Percentiles rank a stretch among this genome's conserved stretches.
Evolutionary conservation across 176 grass and related monocot genomes (phyloP).

Genomic region (Saccharum spontaneum): DNA sequence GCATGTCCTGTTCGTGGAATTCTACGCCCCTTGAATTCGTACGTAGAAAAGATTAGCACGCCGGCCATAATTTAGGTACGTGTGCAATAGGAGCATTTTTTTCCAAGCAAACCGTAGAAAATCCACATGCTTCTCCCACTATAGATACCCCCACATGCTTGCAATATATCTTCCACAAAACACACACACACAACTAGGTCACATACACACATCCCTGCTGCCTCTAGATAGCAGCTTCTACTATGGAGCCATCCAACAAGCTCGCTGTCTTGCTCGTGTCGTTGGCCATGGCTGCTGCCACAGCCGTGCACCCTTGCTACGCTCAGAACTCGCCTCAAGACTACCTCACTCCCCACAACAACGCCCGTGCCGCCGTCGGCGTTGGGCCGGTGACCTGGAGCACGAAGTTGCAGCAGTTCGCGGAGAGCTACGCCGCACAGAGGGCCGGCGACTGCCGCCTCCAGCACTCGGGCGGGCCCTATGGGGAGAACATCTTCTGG

Average conservation of each 20-base stretch:
- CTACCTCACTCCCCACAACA: neutral
- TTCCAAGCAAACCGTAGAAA: neutral
- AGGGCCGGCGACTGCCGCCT: neutral
- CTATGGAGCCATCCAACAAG: neutral
- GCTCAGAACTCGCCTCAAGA: neutral
- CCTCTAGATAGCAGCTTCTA: too few relatives aligned
- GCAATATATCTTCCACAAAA: too few relatives aligned
- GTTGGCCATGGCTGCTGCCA: neutral
- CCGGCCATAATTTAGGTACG: neutral
- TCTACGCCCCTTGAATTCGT: neutral
- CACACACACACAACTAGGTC: too few relatives aligned
- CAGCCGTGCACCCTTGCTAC: neutral
- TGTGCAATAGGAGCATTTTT: neutral
- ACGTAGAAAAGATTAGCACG: neutral
- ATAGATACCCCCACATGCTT: neutral
- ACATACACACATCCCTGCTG: too few relatives aligned
- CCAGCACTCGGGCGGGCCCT: neutral
- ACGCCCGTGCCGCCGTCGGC: neutral
- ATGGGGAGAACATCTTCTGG: constrained; percentile 19
- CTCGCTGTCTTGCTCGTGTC: neutral
- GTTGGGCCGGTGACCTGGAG: neutral
- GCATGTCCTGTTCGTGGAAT: neutral
- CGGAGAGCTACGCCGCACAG: neutral
- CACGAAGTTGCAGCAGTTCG: neutral
- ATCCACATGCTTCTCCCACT: neutral